phyloP scores from a whole-genome alignment of 1,284 basidiomycete species.

The Trametes hirsuta region DNA sequence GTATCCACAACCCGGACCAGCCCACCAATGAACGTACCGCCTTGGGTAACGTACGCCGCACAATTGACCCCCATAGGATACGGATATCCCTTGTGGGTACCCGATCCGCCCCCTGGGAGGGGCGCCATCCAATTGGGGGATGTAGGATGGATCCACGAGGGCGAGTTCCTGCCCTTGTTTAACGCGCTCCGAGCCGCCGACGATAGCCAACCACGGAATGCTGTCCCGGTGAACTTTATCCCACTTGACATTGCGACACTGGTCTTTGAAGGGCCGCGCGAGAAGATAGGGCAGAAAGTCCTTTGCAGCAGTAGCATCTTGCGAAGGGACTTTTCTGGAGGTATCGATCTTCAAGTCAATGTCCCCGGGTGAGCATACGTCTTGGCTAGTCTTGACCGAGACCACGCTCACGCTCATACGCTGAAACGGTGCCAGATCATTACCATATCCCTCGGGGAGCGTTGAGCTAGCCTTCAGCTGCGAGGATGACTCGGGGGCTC shows the following conservation, averaged over 20 bases:
- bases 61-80: constrained; percentile 1
- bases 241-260: not conserved
- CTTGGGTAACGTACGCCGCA: constrained; percentile 9
- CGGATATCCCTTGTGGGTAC: constrained; percentile 10
- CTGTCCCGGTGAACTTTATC: constrained; percentile 1
- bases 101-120: not conserved
- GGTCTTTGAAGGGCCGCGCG: not conserved
- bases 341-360: too few species aligned
- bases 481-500: too few species aligned
- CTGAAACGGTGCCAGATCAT: too few species aligned
- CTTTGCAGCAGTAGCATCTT: constrained; percentile 9
- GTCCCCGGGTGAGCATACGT: too few species aligned
- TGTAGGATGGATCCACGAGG: constrained; percentile 7
- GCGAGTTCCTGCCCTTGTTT: constrained; percentile 24
- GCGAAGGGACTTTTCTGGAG: too few species aligned
- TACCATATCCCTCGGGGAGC: too few species aligned
- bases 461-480: too few species aligned
- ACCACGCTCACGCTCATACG: too few species aligned
- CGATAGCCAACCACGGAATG: not conserved
- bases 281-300: constrained; percentile 4
- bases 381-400: too few species aligned
- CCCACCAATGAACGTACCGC: not conserved
- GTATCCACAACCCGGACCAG: too few species aligned
- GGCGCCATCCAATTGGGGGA: not conserved
- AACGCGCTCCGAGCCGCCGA: constrained; percentile 9